These are phyloP conservation scores for Adansonia digitata DNA, from an alignment of 345 rosid genomes.

Conservation along the genomic window DNA sequence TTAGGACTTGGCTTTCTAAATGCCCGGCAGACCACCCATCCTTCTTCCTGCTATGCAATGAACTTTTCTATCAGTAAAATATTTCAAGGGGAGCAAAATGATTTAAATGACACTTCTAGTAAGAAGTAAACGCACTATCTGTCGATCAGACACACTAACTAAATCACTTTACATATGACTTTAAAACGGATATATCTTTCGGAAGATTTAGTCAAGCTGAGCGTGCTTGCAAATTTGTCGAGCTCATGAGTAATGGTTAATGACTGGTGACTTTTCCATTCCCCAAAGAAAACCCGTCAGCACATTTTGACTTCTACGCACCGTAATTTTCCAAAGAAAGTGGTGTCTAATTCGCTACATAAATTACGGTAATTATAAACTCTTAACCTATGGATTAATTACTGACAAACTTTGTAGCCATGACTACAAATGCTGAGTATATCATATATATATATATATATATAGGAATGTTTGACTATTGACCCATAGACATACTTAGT, in stretches of 20 bases:
- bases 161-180: conserved; percentile 11
- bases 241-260: not conserved
- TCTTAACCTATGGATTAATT: too few relatives aligned
- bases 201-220: conserved; percentile 17
- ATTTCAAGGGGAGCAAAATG: not conserved
- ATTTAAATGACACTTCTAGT: not conserved
- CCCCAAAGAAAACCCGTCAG: not conserved
- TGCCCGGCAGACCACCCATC: conserved; percentile 95
- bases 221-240: conserved; percentile 13
- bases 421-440: not conserved
- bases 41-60: conserved; percentile 64
- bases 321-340: not conserved
- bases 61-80: not conserved
- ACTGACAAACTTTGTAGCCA: not conserved
- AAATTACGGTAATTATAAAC: not conserved
- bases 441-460: not conserved
- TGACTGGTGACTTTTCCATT: not conserved
- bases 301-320: not conserved
- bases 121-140: not conserved
- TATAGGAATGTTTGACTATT: not conserved
- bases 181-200: not conserved
- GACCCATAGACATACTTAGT: not conserved
- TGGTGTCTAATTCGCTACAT: not conserved
- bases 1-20: conserved; percentile 77
- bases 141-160: not conserved